These are phyloP conservation scores for Gamsiella multidivaricata DNA, from an alignment of 192 early-diverging fungal genomes.

Conservation along the genomic window DNA sequence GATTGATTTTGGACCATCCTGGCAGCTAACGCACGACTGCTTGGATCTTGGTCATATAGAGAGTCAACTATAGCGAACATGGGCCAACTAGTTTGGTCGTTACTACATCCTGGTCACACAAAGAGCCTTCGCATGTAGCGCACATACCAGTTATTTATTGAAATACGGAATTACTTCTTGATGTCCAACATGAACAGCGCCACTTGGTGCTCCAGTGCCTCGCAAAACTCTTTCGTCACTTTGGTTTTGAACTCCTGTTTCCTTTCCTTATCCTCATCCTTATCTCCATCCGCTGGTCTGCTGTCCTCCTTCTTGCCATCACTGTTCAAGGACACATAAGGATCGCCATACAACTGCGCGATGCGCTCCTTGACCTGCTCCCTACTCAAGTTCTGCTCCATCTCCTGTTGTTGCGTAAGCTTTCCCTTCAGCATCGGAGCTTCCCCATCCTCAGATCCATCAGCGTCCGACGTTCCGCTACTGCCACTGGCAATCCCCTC, in stretches of 20 bases:
- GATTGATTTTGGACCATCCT: too few relatives aligned
- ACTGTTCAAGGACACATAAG: neutral
- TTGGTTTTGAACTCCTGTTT: neutral
- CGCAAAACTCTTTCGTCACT: constrained; percentile 35
- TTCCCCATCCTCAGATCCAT: neutral
- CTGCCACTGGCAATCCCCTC: too few relatives aligned
- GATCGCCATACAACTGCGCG: too few relatives aligned
- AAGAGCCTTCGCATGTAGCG: too few relatives aligned
- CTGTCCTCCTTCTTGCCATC: neutral
- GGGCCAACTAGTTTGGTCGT: too few relatives aligned
- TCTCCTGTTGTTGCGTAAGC: constrained; percentile 8
- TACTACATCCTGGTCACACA: too few relatives aligned
- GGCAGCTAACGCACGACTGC: too few relatives aligned
- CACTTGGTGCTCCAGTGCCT: constrained; percentile 23
- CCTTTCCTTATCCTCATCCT: neutral
- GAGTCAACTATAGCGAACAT: too few relatives aligned
- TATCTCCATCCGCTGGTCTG: neutral
- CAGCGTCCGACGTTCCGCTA: too few relatives aligned
- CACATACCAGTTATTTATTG: too few relatives aligned
- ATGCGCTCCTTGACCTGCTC: constrained; percentile 12
- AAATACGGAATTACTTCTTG: neutral
- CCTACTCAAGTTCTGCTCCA: neutral
- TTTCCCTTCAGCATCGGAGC: neutral
- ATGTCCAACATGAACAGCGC: constrained; percentile 26
- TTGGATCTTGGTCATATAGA: too few relatives aligned